Base-by-base conservation (phyloP, 2,329 filamentous ascomycete species). In the Pseudogymnoascus sp. region DNA sequence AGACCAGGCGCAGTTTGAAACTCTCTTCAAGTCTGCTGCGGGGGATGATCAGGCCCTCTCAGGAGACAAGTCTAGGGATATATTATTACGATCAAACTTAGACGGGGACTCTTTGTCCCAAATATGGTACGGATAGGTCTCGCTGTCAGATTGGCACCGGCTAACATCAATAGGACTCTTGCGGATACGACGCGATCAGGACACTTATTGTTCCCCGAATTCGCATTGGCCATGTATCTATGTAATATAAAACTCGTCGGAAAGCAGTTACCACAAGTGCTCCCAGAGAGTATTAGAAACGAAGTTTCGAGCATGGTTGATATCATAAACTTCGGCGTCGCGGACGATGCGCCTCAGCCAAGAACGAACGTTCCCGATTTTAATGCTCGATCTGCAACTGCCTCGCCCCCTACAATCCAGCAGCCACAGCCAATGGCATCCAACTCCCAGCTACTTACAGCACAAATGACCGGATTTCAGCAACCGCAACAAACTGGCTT, bases 301-400 rank as follows among this genome's bases (percentile, higher is more conserved):
- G 94, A 99, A 75, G 94, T 99, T 16, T 97, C 93, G 3, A 96
- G 94, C 76, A 97, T 99, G 92, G 94, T 99, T 41, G 94, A 99
- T 72, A 99, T 99, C 62, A 99, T 99, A 72, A 96, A 92, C 64
- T 99, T 99, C 73, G 91, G 88, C 68, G 84, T 97, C 23, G 86
- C 85, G 0, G 94, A 99, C 67, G 88, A 93, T 28, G 79, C 78
- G 39, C 75, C 75, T 41, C 77, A 79, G 28, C 69, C 76, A 3
- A 80, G 80, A 61, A 84, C 79, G 64, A 92, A 90, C 74, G 84
- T 84, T 14, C 87, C 90, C 0, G 88, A 85, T 69, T 91, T 93
- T 71, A 84, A 83, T 71, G 77, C 83, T 58, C 78, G 81, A 64
- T 77, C 78, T 63, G 80, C 74, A 65, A 79, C 78, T 8, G 75